Evolutionary conservation across 2,329 filamentous ascomycete species (phyloP).

Genomic region (Teratosphaeria zuluensis): DNA sequence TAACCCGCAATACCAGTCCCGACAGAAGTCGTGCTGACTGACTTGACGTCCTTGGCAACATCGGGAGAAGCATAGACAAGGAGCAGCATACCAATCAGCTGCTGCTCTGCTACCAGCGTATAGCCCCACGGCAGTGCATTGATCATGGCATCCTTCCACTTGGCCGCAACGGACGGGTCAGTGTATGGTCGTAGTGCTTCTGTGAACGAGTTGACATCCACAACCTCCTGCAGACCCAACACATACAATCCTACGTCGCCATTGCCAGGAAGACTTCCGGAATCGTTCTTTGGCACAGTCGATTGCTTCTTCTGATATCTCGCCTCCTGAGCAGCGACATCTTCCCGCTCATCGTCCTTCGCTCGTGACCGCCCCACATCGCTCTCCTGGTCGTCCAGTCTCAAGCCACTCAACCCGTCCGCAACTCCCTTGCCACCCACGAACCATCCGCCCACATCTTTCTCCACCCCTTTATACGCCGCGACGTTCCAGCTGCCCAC

Average conservation of each 20-base stretch:
- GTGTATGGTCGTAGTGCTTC: slow-evolving; percentile 70
- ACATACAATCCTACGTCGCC: slow-evolving; percentile 81
- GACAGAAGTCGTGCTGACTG: slow-evolving; percentile 71
- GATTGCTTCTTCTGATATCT: slow-evolving; percentile 33
- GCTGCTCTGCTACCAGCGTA: slow-evolving; percentile 65
- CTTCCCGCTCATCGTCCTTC: slow-evolving; percentile 30
- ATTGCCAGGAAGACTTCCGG: slow-evolving; percentile 42
- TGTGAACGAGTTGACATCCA: slow-evolving; percentile 70
- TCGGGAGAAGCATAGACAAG: slow-evolving; percentile 77
- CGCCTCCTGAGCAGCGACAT: slow-evolving; percentile 39
- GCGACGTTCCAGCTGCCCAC: slow-evolving; percentile 95
- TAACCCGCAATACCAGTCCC: slow-evolving; percentile 88
- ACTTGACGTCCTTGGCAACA: slow-evolving; percentile 63
- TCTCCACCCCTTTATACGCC: slow-evolving; percentile 71
- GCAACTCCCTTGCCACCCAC: slow-evolving; percentile 64
- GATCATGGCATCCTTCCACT: slow-evolving; percentile 72
- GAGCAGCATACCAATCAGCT: slow-evolving; percentile 75
- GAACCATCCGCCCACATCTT: slow-evolving; percentile 85
- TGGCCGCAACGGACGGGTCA: slow-evolving; percentile 60
- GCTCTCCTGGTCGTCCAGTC: slow-evolving; percentile 18
- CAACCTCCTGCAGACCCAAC: slow-evolving; percentile 82
- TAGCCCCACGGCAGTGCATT: slow-evolving; percentile 70
- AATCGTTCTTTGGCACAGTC: slow-evolving; percentile 37
- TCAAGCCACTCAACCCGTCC: slow-evolving; percentile 49
- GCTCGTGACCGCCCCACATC: slow-evolving; percentile 9